Evolutionary conservation across 306 rosid genomes (phyloP), one percentile per base, ranked within the genome.

Genomic region (Hippophae tibetana): DNA sequence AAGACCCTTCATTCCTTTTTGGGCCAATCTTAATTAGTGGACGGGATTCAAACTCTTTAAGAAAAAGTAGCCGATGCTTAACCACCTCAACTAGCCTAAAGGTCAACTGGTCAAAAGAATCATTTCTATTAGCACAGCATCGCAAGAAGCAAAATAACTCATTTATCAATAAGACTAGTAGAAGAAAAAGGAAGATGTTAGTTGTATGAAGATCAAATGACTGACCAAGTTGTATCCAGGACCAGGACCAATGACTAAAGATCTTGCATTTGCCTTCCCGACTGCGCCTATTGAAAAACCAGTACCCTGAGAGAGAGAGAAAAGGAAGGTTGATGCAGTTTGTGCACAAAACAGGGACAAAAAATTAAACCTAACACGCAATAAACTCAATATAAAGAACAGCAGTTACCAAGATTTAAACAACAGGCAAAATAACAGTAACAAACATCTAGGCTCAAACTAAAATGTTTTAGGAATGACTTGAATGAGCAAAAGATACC

Each of bases 221-320:
- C 78, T 74, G 60, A 92, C 96, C 98, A 74, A 73, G 81, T 85
- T 92, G 81, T 92, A 92, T 64, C 99, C 99, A 68, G 95, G 74
- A 62, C 99, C 99, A 9, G 99, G 86, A 59, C 99, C 99, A 76
- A 92, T 88, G 58, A 82, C 83, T 71, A 92, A 69, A 74, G 96
- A 83, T 68, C 74, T 54, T 44, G 65, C 58, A 47, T 78, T 78
- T 59, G 86, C 81, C 79, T 77, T 92, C 80, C 80, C 85, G 23
- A 86, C 76, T 64, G 89, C 82, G 27, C 86, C 77, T 51, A 92
- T 83, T 23, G 93, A 88, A 72, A 92, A 92, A 23, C 99, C 99
- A 26, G 78, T 61, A 54, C 88, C 71, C 58, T 84, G 95, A 85
- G 89, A 61, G 60, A 27, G 57, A 69, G 52, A 18, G 23, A 48